Evolutionary conservation across 495 filamentous ascomycete species (phyloP).

Genomic region (Friedmanniomyces simplex): DNA sequence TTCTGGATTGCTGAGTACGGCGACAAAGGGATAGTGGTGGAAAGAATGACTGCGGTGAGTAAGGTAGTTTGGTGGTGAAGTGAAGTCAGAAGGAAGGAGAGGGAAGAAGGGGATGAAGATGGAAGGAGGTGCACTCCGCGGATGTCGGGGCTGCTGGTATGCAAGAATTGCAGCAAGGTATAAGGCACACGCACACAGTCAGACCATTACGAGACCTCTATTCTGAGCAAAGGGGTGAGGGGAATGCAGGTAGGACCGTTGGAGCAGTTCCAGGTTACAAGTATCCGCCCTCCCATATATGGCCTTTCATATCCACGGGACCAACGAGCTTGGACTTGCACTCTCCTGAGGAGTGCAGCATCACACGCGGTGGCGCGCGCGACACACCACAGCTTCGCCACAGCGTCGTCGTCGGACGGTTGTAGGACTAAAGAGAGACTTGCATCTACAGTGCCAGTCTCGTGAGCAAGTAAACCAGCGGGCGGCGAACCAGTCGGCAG

Average conservation of each 20-base stretch:
- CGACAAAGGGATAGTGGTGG: background rate
- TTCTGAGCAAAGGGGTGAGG: background rate
- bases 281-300: background rate
- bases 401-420: too few species aligned
- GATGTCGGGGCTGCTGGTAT: too few species aligned
- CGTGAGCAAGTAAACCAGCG: too few species aligned
- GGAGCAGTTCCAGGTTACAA: background rate
- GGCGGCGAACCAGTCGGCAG: too few species aligned
- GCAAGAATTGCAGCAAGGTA: too few species aligned
- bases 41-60: slow-evolving; percentile 3
- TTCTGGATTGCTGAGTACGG: background rate
- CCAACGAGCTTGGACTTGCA: background rate
- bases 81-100: background rate
- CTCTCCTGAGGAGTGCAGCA: background rate
- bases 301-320: background rate
- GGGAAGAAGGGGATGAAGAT: too few species aligned
- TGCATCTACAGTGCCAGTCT: too few species aligned
- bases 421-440: too few species aligned
- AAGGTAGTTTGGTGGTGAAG: background rate
- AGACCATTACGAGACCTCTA: too few species aligned
- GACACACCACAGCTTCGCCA: too few species aligned
- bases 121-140: too few species aligned
- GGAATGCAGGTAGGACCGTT: background rate
- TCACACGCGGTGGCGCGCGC: background rate
- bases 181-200: too few species aligned